Base-by-base conservation (phyloP, 371 early-diverging fungal genomes). In the Mucor indicus region DNA sequence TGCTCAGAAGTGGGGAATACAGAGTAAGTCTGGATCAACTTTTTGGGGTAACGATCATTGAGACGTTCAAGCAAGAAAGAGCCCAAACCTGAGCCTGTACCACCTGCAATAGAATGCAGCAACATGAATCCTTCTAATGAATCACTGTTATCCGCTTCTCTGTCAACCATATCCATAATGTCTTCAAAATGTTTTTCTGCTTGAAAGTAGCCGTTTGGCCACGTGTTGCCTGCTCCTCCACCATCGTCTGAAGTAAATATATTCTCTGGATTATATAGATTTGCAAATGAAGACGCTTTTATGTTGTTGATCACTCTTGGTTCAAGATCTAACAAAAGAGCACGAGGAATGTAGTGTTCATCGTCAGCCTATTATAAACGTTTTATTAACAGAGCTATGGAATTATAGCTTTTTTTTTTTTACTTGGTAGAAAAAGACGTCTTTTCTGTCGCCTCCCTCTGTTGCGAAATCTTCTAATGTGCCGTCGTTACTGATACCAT, bases 1-100 rank as follows among this genome's bases (percentile, higher is more conserved):
- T 95, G 96, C 44, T 95, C 91, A 55, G 89, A 92, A 68, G 98
- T 99, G 3, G 99, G 99, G 60, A 99, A 99, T n/a, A 99, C 98
- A 0, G 98, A 98, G 60, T 98, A 99, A 1, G 99, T 97, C 59
- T 95, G 95, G 44, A 99, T 83, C 39, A 98, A 72, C 67, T 98
- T 98, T 60, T 99, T 99, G 12, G 99, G 99, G 59, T 90, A 98
- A 41, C 95, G 81, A 63, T 99, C 99, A 57, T 90, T 90, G 35
- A 97, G 73, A 40, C 83, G 59, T 63, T 96, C 96, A 12, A 95
- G 57, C 32, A 97, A 44, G 53, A 89, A 94, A 3, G 95, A 95
- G 0, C 98, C 97, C 50, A 95, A 64, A 17, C 98, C 98, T 7
- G 92, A 91, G n/a, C 98, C 98, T 19, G 98, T 98, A 30, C 98